These are phyloP conservation scores for Omphalotus olearius DNA, from an alignment of 1,284 basidiomycete species.

Conservation along the genomic window DNA sequence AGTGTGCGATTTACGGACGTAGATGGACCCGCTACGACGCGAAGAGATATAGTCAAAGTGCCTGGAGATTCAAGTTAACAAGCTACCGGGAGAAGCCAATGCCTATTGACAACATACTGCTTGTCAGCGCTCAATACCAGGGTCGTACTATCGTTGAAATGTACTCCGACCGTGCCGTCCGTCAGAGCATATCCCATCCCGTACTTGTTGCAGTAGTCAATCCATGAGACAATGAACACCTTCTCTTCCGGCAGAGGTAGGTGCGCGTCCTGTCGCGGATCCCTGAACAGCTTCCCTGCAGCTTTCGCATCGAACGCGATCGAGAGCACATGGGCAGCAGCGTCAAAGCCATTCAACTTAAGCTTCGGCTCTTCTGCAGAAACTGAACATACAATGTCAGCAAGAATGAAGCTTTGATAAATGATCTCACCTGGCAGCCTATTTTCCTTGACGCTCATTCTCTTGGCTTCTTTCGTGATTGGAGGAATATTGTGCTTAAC, in stretches of 20 bases:
- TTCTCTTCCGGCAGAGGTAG: conserved; percentile 65
- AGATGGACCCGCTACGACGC: conserved; percentile 57
- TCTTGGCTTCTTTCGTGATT: conserved; percentile 25
- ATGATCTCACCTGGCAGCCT: conserved; percentile 16
- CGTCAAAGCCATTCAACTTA: conserved; percentile 59
- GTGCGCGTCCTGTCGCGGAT: conserved; percentile 50
- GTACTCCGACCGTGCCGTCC: conserved; percentile 91
- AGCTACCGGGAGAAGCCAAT: conserved; percentile 9
- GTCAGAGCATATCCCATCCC: conserved; percentile 97
- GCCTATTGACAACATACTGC: conserved; percentile 46
- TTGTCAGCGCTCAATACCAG: conserved; percentile 84
- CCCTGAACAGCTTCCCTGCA: conserved; percentile 55
- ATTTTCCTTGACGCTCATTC: conserved; percentile 29
- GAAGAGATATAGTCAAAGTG: conserved; percentile 84
- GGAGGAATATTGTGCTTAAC: conserved; percentile 39
- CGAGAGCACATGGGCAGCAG: conserved; percentile 60
- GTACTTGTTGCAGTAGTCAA: conserved; percentile 98
- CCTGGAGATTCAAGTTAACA: conserved; percentile 33
- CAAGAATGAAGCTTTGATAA: background rate
- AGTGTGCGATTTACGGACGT: conserved; percentile 64
- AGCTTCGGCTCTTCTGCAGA: conserved; percentile 22
- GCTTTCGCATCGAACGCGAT: conserved; percentile 67
- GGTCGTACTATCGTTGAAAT: conserved; percentile 94
- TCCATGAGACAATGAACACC: conserved; percentile 95
- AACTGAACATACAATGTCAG: conserved; percentile 9